Evolutionary conservation across 768 basidiomycete genomes (phyloP), one percentile per base, ranked within the genome.

Genomic region (Mycena indigotica): DNA sequence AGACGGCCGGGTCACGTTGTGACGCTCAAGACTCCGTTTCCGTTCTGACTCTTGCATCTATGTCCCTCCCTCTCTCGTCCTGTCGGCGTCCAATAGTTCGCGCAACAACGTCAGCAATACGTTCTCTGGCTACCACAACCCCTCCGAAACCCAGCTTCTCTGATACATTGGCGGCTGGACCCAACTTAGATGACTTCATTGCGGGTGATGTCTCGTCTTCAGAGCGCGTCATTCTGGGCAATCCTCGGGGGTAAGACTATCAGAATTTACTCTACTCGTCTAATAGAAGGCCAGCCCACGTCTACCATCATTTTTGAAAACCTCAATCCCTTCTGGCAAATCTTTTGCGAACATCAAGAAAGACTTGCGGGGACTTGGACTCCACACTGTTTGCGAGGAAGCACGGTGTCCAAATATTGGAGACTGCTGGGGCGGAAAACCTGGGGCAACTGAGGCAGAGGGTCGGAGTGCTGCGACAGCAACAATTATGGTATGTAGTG

Each of bases 361-460:
- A 64, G 97, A 99, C 72, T 80, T 99, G 15, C 80, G 97, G 52
- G 96, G 95, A 2, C 82, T 99, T 2, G 84, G 84, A 6, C 77
- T 99, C 48, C 94, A 97, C 67, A 99, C 97, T 0, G 97, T 99
- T 2, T 99, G 97, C 67, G 97, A 99, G 73, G 97, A 99, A 71
- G 97, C 97, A 30, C 83, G 95, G 61, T 99, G 97, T 78, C 97
- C 97, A 0, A 99, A 99, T 67, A 98, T 99, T 55, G 97, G 96
- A n/a, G 96, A 98, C 68, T 99, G 97, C 67, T 99, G 97, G 97
- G 94, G 97, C 39, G 95, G 95, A 8, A 87, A 86, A 66, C 78
- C 83, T 28, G 83, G 79, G 48, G 78, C 72, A 39, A 84, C 82
- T 5, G 85, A 87, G 52, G 83, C 82, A 56, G 89, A 91, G 54